Evolutionary conservation across 768 basidiomycete species (phyloP), one percentile per base, ranked within the genome.

Genomic region (Tricholoma furcatifolium): DNA sequence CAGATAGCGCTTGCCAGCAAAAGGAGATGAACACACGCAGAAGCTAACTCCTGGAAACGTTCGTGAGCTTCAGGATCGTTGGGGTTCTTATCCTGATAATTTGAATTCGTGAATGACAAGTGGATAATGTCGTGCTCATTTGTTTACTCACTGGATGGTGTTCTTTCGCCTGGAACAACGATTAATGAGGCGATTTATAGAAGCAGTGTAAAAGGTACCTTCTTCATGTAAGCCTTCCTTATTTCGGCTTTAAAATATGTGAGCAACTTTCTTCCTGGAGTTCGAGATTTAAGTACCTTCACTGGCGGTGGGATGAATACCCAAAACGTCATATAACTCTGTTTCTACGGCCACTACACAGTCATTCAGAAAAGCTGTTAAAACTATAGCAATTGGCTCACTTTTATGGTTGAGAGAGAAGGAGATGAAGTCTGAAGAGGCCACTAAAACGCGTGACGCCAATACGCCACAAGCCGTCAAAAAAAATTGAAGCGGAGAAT

Each of bases 211-310:
- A 30, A 31, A 67, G 62, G 60, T 73, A 91, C 93, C 84, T 94
- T 95, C 74, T 83, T 89, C 67, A 88, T 87, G 67, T 98, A 98
- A 14, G 94, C 94, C 65, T 90, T 91, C 72, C 94, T 95, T 62
- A 98, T 92, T 57, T 98, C 92, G 59, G 77, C 91, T 88, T 58
- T 15, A 51, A 55, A 48, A 41, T 39, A 21, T 44, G 43, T 70
- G 35, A 59, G 50, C 52, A 68, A 52, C 24, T 43, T 44, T 18
- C 24, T 40, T 46, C 21, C 20, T 46, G 21, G 35, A 53, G 55
- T 30, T 50, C 27, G 12, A 7, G 17, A 53, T 42, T 42, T 39
- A 53, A 53, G 14, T 65, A 91, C 91, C 86, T 76, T 88, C 86
- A 30, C 76, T 81, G 36, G 92, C 93, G 52, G 74, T 72, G 18